A percentile compares a stretch with the other conserved stretches of the same genome.
Evolutionary conservation across 805 yeast genomes (phyloP).

Genomic region (Priceomyces haplophilus): DNA sequence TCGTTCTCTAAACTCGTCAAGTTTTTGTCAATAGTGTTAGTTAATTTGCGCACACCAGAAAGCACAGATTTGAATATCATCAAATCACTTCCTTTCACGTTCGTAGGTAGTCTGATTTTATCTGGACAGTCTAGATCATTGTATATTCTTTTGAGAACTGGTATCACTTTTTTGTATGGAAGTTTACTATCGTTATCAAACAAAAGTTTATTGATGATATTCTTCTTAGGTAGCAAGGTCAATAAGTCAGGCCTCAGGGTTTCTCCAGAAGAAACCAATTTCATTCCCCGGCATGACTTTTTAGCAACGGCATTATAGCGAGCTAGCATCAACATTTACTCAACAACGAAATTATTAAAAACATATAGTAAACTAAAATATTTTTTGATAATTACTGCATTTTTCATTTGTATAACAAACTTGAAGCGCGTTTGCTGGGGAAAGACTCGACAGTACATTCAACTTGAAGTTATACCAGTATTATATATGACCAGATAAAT

Average conservation of each 20-base stretch:
- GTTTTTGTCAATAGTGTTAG: slow-evolving; percentile 57
- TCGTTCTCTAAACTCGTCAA: slow-evolving; percentile 64
- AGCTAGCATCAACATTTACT: background rate
- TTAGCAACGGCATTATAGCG: background rate
- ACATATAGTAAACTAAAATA: background rate
- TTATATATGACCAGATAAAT: too few relatives aligned
- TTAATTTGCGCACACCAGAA: slow-evolving; percentile 55
- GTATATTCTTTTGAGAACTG: slow-evolving; percentile 53
- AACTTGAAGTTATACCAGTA: too few relatives aligned
- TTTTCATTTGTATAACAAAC: too few relatives aligned
- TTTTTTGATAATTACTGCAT: background rate
- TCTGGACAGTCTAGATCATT: slow-evolving; percentile 41
- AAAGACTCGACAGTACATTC: too few relatives aligned
- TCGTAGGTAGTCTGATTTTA: slow-evolving; percentile 40
- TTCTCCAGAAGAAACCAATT: slow-evolving; percentile 4
- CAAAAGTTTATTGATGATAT: slow-evolving; percentile 53
- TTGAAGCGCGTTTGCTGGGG: too few relatives aligned
- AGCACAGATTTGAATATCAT: slow-evolving; percentile 67
- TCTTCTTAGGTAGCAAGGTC: slow-evolving; percentile 53
- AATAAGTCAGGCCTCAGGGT: slow-evolving; percentile 22
- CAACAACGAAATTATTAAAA: too few relatives aligned
- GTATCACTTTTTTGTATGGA: slow-evolving; percentile 51
- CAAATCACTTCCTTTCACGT: slow-evolving; percentile 54
- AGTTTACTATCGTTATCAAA: slow-evolving; percentile 66
- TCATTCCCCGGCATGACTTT: background rate